Evolutionary conservation across 208 protist species (phyloP), one percentile per base, ranked within the genome.

Genomic region (Eutreptiella sp.): DNA sequence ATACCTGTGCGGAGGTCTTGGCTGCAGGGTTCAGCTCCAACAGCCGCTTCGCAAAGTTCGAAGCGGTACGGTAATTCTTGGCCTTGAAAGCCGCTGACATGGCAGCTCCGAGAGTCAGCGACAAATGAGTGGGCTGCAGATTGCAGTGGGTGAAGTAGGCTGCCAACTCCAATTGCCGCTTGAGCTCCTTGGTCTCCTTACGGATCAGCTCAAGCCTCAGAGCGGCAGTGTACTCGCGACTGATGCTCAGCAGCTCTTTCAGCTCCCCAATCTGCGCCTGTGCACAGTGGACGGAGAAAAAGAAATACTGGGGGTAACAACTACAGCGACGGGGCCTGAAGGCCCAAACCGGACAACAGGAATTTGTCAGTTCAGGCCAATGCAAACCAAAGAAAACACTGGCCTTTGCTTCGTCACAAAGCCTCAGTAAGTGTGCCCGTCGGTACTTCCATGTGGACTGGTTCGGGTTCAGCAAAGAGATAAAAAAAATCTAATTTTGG

Each of bases 61-160:
- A 77, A n/a, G 90, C 90, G 19, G 76, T 84, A 32, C 73, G 73
- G 57, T 87, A 81, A 72, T 96, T 93, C 73, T 96, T 85, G 45
- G 76, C 43, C 70, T 95, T 95, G 65, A 83, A 96, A 9, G 81
- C 72, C 46, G 82, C 73, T 39, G 65, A 90, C 88, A 97, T 95
- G 9, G 93, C 92, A 32, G 92, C 88, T 9, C 89, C 77, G 1
- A 98, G 73, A 31, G 75, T 70, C 21, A 97, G 73, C 5, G 78
- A 82, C 29, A 94, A 59, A 70, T 98, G 94, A 1, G 74, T 53
- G 4, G 81, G 69, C 58, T 94, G 80, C 14, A 99, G 74, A 32
- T 95, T 86, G 65, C 90, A 97, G 81, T 97, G 87, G 24, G 96
- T 97, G 60, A 99, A 95, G 70, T 98, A 98, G 29, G 95, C 81